Evolutionary conservation across 192 early-diverging fungal genomes (phyloP), one percentile per base, ranked within the genome.

Genomic region (Entophlyctis helioformis): DNA sequence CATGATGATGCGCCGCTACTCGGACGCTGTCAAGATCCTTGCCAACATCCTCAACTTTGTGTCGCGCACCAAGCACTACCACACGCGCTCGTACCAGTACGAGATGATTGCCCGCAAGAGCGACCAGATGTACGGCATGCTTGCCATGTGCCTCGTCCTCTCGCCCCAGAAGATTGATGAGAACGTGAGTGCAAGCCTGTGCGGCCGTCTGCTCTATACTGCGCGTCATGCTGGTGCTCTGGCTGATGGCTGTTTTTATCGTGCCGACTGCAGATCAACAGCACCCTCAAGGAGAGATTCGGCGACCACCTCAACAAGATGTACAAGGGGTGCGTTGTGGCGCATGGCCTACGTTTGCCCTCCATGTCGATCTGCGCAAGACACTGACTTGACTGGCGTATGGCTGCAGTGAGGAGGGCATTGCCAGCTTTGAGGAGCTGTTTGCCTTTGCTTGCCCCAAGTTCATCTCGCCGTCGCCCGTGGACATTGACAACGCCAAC

Each of bases 1-100:
- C 73, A 81, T 93, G 85, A 97, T 97, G 93, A 87, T 94, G 88
- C 72, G 89, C 37, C 74, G 93, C 51, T 97, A 93, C 56, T 78
- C 88, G 32, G 93, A 97, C 56, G 93, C 93, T 40, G 88, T 91
- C 68, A 84, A 82, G 56, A 79, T 85, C 7, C 90, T 93, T 67
- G 80, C 82, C 18, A 86, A 88, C 57, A 85, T 96, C 54, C 72
- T 93, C 44, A 75, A 81, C 16, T 93, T 89, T 60, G 84, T 96
- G 38, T 72, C 83, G 45, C 75, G 90, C 44, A 93, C 88, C 23
- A 87, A 84, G 75, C 89, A 92, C 64, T 96, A 91, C 72, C 89
- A 96, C 63, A 81, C 85, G 48, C 71, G 85, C 32, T 84, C 86
- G 36, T 87, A 87, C 61, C 89, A 91, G 64, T 88, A 84, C 54